phyloP scores from a whole-genome alignment of 345 rosid species.

The Citrus sp. region DNA sequence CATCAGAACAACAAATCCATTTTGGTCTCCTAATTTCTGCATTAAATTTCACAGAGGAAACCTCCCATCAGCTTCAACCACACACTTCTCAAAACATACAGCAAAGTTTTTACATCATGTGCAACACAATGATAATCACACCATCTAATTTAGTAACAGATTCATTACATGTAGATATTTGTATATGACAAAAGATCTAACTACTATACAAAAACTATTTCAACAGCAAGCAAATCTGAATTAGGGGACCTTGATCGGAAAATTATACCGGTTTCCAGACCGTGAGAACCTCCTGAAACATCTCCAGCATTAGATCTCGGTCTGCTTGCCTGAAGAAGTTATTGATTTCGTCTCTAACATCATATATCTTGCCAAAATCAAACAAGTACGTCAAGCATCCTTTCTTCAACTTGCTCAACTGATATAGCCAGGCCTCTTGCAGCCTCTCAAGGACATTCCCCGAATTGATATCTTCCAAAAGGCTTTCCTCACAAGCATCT shows the following conservation, averaged over 20 bases:
- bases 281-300: conserved; percentile 85
- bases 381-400: conserved; percentile 81
- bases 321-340: conserved; percentile 80
- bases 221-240: not conserved
- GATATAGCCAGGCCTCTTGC: conserved; percentile 91
- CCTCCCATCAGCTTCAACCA: not conserved
- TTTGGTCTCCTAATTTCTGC: too few relatives aligned
- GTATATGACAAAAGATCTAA: not conserved
- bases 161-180: not conserved
- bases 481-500: conserved; percentile 85
- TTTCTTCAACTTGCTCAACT: conserved; percentile 76
- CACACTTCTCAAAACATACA: not conserved
- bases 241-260: not conserved
- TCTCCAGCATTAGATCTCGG: conserved; percentile 74
- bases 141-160: not conserved
- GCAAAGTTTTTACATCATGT: not conserved
- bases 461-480: conserved; percentile 80
- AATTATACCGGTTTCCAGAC: conserved; percentile 67
- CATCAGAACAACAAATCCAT: too few relatives aligned
- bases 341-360: conserved; percentile 70
- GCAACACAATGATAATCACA: not conserved
- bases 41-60: not conserved
- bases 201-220: not conserved
- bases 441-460: conserved; percentile 83
- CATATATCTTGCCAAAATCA: conserved; percentile 87